Evolutionary conservation across 805 yeast species (phyloP), one percentile per base, ranked within the genome.

Genomic region (Kuraishia molischiana): DNA sequence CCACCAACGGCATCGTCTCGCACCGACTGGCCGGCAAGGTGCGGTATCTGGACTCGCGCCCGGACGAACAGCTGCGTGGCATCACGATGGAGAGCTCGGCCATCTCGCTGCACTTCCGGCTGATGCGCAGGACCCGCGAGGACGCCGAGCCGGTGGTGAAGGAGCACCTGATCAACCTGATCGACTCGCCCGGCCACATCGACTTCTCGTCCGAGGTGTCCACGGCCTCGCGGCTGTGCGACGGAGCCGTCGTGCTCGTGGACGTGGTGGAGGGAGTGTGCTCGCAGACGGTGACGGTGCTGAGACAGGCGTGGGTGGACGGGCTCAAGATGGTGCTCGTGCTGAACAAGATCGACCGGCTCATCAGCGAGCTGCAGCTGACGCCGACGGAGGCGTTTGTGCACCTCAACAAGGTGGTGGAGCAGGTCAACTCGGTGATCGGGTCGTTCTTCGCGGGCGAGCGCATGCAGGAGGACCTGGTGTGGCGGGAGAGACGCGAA

Each of bases 241-340:
- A 92, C 54, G 97, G 97, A 33, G 96, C 97, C 0, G 82, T 92
- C 3, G 94, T 92, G 0, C 64, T 92, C 13, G 95, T 92, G 2
- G 99, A 92, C 58, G 97, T 85, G 3, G 96, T 92, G 2, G 99
- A 92, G 61, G 99, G 99, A 19, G 97, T 92, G 0, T 89, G 97
- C 52, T 89, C 97, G 0, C 99, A 92, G 55, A 92, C 99, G 0
- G 84, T 92, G 9, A 89, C 92, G 14, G 98, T 92, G 1, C 64
- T 90, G 44, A 73, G 97, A 52, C 97, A 92, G 58, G 85, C 95
- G 36, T 92, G 97, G 97, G 75, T 82, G 4, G 98, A 92, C 54
- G 81, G 85, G 47, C 62, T 92, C 48, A 84, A 80, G 52, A 96
- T 97, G 2, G 63, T 92, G 14, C 66, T 92, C 39, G 96, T 92